Percentiles rank a stretch among this genome's conserved stretches.
Evolutionary conservation across 2,329 filamentous ascomycete species (phyloP).

Genomic region (Dichotomopilus funicola): DNA sequence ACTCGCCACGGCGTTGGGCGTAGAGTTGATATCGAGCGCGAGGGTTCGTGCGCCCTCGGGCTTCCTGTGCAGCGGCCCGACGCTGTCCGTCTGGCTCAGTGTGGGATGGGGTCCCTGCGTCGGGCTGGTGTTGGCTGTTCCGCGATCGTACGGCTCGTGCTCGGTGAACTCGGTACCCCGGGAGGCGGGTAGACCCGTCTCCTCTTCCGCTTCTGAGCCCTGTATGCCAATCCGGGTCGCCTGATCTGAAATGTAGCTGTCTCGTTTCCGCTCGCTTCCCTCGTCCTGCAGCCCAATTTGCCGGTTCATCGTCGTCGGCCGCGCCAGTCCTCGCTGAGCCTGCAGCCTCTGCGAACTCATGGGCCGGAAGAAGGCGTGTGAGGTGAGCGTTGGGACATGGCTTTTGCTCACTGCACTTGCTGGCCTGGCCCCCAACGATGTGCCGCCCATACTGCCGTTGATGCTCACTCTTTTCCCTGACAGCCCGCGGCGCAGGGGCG

Average conservation of each 20-base stretch:
- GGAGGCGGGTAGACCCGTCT: slow-evolving; percentile 58
- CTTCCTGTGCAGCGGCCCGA: slow-evolving; percentile 62
- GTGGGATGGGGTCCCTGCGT: slow-evolving; percentile 51
- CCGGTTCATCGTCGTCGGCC: slow-evolving; percentile 38
- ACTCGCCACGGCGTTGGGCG: slow-evolving; percentile 41
- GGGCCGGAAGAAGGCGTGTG: slow-evolving; percentile 87
- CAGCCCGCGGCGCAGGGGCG: slow-evolving; percentile 48
- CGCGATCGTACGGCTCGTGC: slow-evolving; percentile 61
- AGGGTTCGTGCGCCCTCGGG: slow-evolving; percentile 36
- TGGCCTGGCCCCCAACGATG: slow-evolving; percentile 45
- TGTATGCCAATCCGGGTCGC: slow-evolving; percentile 29
- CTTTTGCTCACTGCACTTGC: slow-evolving; percentile 68
- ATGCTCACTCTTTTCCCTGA: slow-evolving; percentile 40
- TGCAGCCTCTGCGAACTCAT: slow-evolving; percentile 96
- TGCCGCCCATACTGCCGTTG: slow-evolving; percentile 34
- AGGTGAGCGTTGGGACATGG: slow-evolving; percentile 83
- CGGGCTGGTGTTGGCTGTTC: slow-evolving; percentile 69
- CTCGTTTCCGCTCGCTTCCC: slow-evolving; percentile 39
- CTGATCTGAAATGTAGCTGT: slow-evolving; percentile 52
- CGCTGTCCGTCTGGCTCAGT: slow-evolving; percentile 68
- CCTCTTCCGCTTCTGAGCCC: slow-evolving; percentile 36
- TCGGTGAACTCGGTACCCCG: slow-evolving; percentile 78
- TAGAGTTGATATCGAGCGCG: slow-evolving; percentile 54
- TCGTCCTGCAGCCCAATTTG: slow-evolving; percentile 27
- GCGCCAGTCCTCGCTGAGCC: slow-evolving; percentile 65